Evolutionary conservation across 2,329 filamentous ascomycete species (phyloP).

Genomic region (Cercospora sesami): DNA sequence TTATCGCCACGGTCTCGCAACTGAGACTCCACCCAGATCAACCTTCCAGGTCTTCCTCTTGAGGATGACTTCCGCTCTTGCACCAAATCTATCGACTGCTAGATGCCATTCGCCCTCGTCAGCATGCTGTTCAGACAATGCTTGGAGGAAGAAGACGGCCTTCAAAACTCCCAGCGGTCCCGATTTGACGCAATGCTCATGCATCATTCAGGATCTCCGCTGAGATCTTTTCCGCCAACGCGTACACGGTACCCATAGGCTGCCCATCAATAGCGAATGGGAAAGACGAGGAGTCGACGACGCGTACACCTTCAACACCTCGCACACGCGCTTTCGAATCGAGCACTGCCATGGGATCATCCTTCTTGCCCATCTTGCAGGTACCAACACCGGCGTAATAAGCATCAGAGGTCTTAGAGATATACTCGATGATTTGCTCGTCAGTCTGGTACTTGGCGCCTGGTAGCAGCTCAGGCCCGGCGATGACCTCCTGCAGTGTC

Average conservation of each 20-base stretch:
- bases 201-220: conserved; percentile 26
- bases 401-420: conserved; percentile 15
- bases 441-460: conserved; percentile 15
- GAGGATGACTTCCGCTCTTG: neutral
- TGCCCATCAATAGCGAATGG: conserved; percentile 30
- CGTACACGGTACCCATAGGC: conserved; percentile 28
- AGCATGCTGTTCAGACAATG: neutral
- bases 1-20: neutral
- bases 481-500: conserved; percentile 33
- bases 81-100: neutral
- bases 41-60: neutral
- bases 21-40: neutral
- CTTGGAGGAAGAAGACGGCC: neutral
- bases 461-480: conserved; percentile 18
- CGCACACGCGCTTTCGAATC: conserved; percentile 27
- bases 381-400: conserved; percentile 25
- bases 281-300: conserved; percentile 29
- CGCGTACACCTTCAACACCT: conserved; percentile 28
- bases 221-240: conserved; percentile 16
- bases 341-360: conserved; percentile 29
- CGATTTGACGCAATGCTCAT: neutral
- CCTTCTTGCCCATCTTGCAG: conserved; percentile 26
- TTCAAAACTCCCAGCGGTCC: neutral
- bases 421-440: conserved; percentile 23
- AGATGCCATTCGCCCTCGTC: neutral